Base-by-base conservation (phyloP, 495 filamentous ascomycete species). In the Penicillium fimorum region DNA sequence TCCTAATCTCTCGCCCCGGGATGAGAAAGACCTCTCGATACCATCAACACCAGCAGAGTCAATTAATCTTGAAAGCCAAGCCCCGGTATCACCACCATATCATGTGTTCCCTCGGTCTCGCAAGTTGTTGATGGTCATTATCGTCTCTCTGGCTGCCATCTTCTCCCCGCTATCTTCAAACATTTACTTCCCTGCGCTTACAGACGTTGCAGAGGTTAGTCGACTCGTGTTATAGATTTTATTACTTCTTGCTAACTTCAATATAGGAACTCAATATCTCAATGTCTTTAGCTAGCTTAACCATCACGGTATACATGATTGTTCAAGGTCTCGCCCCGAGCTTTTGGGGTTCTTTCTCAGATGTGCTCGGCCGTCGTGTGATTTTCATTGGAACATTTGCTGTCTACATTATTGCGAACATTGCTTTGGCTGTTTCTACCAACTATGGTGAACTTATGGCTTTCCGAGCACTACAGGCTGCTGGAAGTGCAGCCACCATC, bases 111-210 rank as follows among this genome's bases (percentile, higher is more conserved):
- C 80, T 15, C 73, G 68, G 24, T 41, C 68, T 11, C 77, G 82
- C 54, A 87, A 82, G 71, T 59, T 76, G 56, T 82, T 82, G 72
- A 81, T 89, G 55, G 74, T 89, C n/a, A 73, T 74, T 58, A 84
- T 93, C 71, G 82, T 86, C 40, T 82, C 71, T 9, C 32, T 72
- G n/a, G 71, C 74, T 0, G 73, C 67, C 52, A 68, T 71, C 33
- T 74, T 76, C 58, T 90, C 87, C 0, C 87, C 88, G 2, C 77
- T 91, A 48, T 89, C 86, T 0, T 86, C 86, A 18, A 90, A 88
- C 61, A 90, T 91, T 41, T 94, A 94, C 68, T 91, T 91, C 56
- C 89, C 88, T 5, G 85, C 86, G 2, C 73, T 93, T 20, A 67
- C 64, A 8, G 59, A 55, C 4, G 67, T 76, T 15, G 71, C 73